Evolutionary conservation across 306 rosid species (phyloP).

Genomic region (Cajanus cajan): DNA sequence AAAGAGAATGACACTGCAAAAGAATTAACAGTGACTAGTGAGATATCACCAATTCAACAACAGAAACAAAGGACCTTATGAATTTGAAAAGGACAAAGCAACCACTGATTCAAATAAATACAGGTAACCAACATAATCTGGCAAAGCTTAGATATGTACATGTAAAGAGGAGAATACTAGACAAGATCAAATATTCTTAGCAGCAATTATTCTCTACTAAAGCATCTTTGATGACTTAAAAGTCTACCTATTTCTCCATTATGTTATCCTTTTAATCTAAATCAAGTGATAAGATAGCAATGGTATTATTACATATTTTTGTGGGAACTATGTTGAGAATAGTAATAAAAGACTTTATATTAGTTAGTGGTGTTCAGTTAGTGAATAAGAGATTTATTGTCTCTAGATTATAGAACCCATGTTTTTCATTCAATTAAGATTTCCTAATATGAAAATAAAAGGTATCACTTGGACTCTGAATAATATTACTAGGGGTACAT

Average conservation of each 20-base stretch:
- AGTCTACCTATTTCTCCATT: not conserved
- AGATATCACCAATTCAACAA: conserved; percentile 7
- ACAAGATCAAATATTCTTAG: not conserved
- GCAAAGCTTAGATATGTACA: not conserved
- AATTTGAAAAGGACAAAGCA: not conserved
- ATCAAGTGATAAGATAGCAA: not conserved
- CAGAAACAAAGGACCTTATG: not conserved
- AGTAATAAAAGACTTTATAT: not conserved
- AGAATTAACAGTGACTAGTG: conserved; percentile 30
- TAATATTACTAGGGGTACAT: not conserved
- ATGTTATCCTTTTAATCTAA: not conserved
- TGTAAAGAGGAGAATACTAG: not conserved
- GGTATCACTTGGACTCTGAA: not conserved
- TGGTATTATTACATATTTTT: not conserved
- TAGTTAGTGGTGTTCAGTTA: not conserved
- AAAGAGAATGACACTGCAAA: conserved; percentile 85
- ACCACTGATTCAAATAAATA: not conserved
- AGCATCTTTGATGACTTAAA: not conserved
- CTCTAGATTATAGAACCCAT: not conserved
- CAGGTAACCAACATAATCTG: not conserved
- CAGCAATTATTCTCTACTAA: not conserved
- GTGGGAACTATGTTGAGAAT: not conserved
- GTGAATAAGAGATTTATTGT: not conserved
- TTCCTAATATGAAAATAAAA: not conserved
- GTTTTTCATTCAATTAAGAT: not conserved